A percentile compares a stretch with the other conserved stretches of the same genome.
Evolutionary conservation across 495 filamentous ascomycete genomes (phyloP).

Genomic region (Oidiodendron maius): DNA sequence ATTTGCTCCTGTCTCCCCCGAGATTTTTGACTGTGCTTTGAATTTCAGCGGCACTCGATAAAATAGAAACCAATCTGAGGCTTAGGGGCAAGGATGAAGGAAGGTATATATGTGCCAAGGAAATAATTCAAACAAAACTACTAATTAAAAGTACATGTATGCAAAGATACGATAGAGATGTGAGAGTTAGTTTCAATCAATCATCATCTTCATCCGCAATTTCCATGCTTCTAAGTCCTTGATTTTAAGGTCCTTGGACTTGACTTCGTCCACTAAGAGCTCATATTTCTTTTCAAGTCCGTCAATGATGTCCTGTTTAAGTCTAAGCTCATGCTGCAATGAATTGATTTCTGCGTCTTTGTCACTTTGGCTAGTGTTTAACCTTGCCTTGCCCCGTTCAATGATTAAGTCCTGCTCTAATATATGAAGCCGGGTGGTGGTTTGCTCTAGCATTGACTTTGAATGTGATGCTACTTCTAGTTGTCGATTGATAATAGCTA

Average conservation of each 20-base stretch:
- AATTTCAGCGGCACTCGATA: no score
- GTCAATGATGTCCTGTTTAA: neutral
- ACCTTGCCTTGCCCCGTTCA: neutral
- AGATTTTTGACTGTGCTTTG: no score
- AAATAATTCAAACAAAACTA: no score
- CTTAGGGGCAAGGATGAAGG: no score
- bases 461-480: conserved; percentile 1
- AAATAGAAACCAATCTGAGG: no score
- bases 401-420: neutral
- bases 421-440: neutral
- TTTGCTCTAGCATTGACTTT: neutral
- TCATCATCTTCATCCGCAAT: neutral
- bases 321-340: neutral
- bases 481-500: conserved; percentile 1
- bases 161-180: no score
- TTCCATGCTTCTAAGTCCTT: neutral
- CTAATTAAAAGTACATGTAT: no score
- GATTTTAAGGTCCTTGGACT: neutral
- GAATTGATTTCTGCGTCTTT: neutral
- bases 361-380: neutral
- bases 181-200: neutral
- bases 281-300: neutral
- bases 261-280: neutral
- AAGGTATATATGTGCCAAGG: no score
- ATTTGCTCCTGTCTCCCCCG: no score